A percentile compares a stretch with the other conserved stretches of the same genome.
Conservation (phyloP, 495 filamentous ascomycete genomes). For the Cladorrhinum samala region DNA sequence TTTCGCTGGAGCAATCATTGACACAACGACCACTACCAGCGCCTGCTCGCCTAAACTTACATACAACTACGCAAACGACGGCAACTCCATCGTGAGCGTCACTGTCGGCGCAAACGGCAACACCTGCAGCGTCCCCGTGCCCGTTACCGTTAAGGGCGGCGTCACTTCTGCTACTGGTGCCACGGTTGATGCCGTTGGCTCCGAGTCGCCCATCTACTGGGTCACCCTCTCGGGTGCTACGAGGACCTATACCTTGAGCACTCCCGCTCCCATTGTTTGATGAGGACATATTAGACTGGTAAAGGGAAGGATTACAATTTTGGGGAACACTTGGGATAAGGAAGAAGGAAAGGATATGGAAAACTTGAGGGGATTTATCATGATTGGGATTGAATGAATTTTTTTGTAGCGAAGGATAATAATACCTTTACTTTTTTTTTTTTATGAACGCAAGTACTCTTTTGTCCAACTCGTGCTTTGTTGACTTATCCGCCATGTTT, state of each 20-base stretch:
- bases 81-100: conserved; percentile 42
- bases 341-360: too few relatives aligned
- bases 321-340: too few relatives aligned
- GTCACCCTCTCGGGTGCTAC: conserved; percentile 47
- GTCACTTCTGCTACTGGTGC: conserved; percentile 36
- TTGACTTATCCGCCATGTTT: too few relatives aligned
- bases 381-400: too few relatives aligned
- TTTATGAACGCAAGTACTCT: too few relatives aligned
- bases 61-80: conserved; percentile 36
- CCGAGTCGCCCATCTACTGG: conserved; percentile 57
- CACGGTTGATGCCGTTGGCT: conserved; percentile 50
- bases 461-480: too few relatives aligned
- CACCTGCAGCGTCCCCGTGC: conserved; percentile 47
- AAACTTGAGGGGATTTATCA: too few relatives aligned
- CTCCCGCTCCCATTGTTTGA: neutral
- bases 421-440: too few relatives aligned
- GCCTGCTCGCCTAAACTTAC: conserved; percentile 45
- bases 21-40: conserved; percentile 5
- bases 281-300: too few relatives aligned
- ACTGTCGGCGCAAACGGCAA: conserved; percentile 47
- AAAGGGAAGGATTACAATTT: too few relatives aligned
- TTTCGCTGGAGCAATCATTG: too few relatives aligned
- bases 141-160: conserved; percentile 49
- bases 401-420: too few relatives aligned
- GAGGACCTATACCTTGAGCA: conserved; percentile 42